Evolutionary conservation across 441 rosid genomes (phyloP).

Genomic region (Hura crepitans): DNA sequence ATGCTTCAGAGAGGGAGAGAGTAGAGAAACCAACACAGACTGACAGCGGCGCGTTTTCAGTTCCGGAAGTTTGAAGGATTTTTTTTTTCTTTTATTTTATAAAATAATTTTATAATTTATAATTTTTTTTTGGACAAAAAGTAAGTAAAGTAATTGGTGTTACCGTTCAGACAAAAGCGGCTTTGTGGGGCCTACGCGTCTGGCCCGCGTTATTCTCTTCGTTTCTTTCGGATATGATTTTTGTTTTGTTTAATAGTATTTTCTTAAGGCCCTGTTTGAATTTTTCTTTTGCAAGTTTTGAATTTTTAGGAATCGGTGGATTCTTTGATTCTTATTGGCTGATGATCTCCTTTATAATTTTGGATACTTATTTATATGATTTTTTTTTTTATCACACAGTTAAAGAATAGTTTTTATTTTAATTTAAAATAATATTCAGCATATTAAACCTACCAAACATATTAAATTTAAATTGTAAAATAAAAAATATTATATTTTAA

Average conservation of each 20-base stretch:
- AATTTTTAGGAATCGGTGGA: not conserved
- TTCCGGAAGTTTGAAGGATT: conserved; percentile 4
- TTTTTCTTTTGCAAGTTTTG: not conserved
- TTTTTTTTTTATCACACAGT: not conserved
- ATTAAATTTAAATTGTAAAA: too few species aligned
- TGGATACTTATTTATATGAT: not conserved
- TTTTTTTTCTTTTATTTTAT: not conserved
- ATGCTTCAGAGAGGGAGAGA: not conserved
- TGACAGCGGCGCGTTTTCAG: conserved; percentile 11
- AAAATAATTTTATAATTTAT: not conserved
- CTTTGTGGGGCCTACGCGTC: conserved; percentile 16
- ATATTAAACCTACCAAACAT: too few species aligned
- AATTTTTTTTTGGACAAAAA: not conserved
- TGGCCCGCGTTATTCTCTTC: conserved; percentile 17
- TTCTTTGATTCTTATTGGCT: not conserved
- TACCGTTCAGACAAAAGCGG: conserved; percentile 5
- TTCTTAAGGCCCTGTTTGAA: not conserved
- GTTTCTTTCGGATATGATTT: not conserved
- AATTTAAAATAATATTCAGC: too few species aligned
- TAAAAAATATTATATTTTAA: too few species aligned
- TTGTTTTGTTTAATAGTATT: not conserved
- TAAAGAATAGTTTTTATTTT: too few species aligned
- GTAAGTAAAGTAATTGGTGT: not conserved
- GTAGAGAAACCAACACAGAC: not conserved
- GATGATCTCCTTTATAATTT: not conserved